Evolutionary conservation across 1,139 yeast species (phyloP).

Genomic region (Debaryomyces coudertii): DNA sequence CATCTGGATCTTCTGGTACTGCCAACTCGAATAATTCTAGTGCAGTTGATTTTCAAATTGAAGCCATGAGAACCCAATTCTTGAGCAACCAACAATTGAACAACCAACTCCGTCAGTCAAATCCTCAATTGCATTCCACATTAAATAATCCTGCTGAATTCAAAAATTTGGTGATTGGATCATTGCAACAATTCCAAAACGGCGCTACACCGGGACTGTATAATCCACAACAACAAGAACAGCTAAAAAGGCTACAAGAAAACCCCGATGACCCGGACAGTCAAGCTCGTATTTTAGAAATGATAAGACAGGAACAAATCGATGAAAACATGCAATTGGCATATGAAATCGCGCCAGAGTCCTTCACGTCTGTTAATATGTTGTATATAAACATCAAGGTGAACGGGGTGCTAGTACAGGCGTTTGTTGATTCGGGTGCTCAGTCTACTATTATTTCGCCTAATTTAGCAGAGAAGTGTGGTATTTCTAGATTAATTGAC

Average conservation of each 20-base stretch:
- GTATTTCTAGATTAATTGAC: constrained; percentile 76
- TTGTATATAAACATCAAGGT: constrained; percentile 76
- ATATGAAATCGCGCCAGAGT: constrained; percentile 85
- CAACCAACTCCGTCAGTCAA: constrained; percentile 33
- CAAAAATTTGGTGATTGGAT: constrained; percentile 45
- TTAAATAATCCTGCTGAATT: constrained; percentile 59
- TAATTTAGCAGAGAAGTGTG: constrained; percentile 70
- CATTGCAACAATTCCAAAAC: constrained; percentile 24
- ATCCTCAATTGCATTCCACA: constrained; percentile 48
- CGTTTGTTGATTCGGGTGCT: constrained; percentile 97
- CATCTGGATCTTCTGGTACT: constrained; percentile 21
- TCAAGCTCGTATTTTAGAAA: constrained; percentile 67
- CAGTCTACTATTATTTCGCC: constrained; percentile 86
- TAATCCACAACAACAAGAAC: constrained; percentile 39
- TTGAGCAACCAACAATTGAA: constrained; percentile 42
- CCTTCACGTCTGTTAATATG: constrained; percentile 83
- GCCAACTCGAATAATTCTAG: constrained; percentile 18
- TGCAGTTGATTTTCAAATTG: constrained; percentile 46
- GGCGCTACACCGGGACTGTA: constrained; percentile 14
- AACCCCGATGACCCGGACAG: constrained; percentile 78
- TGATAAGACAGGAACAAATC: constrained; percentile 71
- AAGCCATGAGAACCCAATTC: constrained; percentile 51
- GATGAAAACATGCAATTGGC: constrained; percentile 81
- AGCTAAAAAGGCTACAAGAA: constrained; percentile 50
- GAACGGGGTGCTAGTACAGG: constrained; percentile 80